Conservation (phyloP, 768 basidiomycete genomes). For the Hypholoma fasciculare region DNA sequence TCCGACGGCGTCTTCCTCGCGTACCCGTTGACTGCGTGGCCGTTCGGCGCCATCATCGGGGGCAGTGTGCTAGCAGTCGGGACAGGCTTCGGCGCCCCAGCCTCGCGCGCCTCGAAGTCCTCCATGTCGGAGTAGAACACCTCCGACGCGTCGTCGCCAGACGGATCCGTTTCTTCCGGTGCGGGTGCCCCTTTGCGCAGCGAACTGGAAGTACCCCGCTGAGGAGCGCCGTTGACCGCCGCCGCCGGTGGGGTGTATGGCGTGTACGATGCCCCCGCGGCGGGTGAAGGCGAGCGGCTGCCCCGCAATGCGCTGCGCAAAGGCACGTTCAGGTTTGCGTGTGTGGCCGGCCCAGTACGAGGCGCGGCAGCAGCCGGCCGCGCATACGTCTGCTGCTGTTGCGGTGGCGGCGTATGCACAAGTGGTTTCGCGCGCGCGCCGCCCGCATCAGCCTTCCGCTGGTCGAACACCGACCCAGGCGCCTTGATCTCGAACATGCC, state of each 20-base stretch:
- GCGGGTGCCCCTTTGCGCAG: conserved; percentile 14
- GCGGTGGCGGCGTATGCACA: not conserved
- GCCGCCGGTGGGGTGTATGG: not conserved
- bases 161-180: not conserved
- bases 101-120: conserved; percentile 17
- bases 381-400: not conserved
- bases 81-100: not conserved
- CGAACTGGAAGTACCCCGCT: conserved; percentile 11
- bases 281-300: conserved; percentile 52
- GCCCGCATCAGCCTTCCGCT: conserved; percentile 3
- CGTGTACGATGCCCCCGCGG: conserved; percentile 10
- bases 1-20: conserved; percentile 12
- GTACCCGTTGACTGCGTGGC: conserved; percentile 13
- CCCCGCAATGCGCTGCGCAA: conserved; percentile 65
- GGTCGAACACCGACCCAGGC: conserved; percentile 37
- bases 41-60: not conserved
- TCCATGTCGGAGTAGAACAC: conserved; percentile 39
- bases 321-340: conserved; percentile 39
- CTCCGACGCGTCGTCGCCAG: conserved; percentile 31
- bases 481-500: conserved; percentile 26
- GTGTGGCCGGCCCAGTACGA: no score
- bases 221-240: conserved; percentile 8
- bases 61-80: no score
- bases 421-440: not conserved
- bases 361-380: not conserved